Percentiles rank a stretch among this genome's conserved stretches.
These are phyloP conservation scores for Russula sp. DNA, from an alignment of 768 basidiomycete genomes.

Conservation along the genomic window DNA sequence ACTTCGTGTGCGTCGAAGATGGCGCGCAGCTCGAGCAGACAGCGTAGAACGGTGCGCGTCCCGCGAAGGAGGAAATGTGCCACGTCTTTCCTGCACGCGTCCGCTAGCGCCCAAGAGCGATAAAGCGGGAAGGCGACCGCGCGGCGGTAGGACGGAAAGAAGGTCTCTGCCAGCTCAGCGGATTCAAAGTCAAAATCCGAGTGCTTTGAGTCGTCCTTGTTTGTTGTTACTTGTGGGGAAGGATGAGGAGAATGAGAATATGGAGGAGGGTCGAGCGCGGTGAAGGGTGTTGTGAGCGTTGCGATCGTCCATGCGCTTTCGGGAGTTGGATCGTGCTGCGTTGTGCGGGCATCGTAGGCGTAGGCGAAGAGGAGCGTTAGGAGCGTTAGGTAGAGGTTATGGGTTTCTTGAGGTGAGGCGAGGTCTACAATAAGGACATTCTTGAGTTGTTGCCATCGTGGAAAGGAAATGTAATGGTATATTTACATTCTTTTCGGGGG, in stretches of 20 bases:
- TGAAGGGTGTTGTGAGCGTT: slow-evolving; percentile 68
- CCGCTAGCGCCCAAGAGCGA: slow-evolving; percentile 71
- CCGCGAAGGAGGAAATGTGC: slow-evolving; percentile 56
- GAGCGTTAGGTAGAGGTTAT: slow-evolving; percentile 64
- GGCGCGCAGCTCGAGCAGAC: slow-evolving; percentile 66
- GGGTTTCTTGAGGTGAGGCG: slow-evolving; percentile 51
- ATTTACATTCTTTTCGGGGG: slow-evolving; percentile 53
- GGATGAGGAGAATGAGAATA: background rate
- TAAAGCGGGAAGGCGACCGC: slow-evolving; percentile 74
- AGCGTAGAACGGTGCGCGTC: slow-evolving; percentile 58
- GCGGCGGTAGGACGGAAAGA: slow-evolving; percentile 69
- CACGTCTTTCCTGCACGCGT: slow-evolving; percentile 65
- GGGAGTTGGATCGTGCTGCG: slow-evolving; percentile 73
- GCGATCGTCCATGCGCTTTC: slow-evolving; percentile 89
- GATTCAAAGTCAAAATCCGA: slow-evolving; percentile 1
- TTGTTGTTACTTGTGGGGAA: too few relatives aligned
- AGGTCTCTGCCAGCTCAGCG: slow-evolving; percentile 44
- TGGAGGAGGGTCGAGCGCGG: slow-evolving; percentile 71
- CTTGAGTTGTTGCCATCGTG: background rate
- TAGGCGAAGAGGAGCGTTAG: slow-evolving; percentile 74
- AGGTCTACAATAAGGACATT: slow-evolving; percentile 50
- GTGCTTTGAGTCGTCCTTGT: too few relatives aligned
- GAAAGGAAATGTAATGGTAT: background rate
- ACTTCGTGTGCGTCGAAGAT: slow-evolving; percentile 80
- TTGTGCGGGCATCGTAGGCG: slow-evolving; percentile 76